These are phyloP conservation scores for Davidsoniella eucalypti DNA, from an alignment of 2,329 filamentous ascomycete species.

Conservation along the genomic window DNA sequence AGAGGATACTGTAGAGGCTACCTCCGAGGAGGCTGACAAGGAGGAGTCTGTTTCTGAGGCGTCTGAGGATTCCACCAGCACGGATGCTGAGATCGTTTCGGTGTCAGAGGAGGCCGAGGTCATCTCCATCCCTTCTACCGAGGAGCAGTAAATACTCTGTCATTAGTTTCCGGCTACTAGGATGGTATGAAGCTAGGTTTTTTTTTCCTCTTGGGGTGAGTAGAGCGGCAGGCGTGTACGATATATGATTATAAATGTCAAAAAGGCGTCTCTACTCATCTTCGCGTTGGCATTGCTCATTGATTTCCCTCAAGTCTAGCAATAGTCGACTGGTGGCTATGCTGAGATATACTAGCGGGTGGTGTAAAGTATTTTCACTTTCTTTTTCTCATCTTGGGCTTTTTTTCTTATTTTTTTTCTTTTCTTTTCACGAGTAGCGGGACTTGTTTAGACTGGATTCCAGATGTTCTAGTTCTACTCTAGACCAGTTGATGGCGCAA, in stretches of 20 bases:
- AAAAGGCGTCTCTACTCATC: neutral
- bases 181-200: too few relatives aligned
- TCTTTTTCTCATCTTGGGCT: neutral
- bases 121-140: neutral
- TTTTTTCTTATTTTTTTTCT: too few relatives aligned
- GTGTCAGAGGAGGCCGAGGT: neutral
- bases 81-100: slow-evolving; percentile 1
- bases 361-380: neutral
- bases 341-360: neutral
- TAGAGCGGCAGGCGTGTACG: neutral
- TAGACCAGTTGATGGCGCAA: too few relatives aligned
- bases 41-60: neutral
- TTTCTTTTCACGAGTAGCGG: neutral
- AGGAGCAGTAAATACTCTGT: neutral
- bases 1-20: neutral
- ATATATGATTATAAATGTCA: slow-evolving; percentile 7
- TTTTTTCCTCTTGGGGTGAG: neutral
- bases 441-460: too few relatives aligned
- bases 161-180: neutral
- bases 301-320: too few relatives aligned
- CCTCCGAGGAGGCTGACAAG: neutral
- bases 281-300: too few relatives aligned
- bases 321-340: too few relatives aligned
- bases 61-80: slow-evolving; percentile 1
- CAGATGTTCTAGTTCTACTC: too few relatives aligned